phyloP scores from a whole-genome alignment of 257 asterid genomes.

The Salvia rosmarinus region DNA sequence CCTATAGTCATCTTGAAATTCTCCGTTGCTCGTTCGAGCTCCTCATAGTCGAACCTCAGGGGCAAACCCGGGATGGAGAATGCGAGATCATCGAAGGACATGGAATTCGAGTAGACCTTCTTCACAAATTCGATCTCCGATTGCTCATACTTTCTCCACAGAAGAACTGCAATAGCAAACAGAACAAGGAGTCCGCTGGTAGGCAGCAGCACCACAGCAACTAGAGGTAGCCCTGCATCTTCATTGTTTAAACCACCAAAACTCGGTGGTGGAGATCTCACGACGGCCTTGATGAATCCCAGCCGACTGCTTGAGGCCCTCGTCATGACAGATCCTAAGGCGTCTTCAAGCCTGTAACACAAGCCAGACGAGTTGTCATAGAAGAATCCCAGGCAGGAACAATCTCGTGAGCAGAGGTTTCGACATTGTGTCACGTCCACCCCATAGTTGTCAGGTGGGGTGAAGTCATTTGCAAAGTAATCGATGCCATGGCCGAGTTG shows the following conservation, averaged over 20 bases:
- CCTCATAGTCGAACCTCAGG: slow-evolving; percentile 51
- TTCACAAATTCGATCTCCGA: slow-evolving; percentile 25
- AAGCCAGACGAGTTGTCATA: slow-evolving; percentile 57
- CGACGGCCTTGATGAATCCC: slow-evolving; percentile 53
- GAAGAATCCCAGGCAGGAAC: slow-evolving; percentile 72
- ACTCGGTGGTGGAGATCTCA: slow-evolving; percentile 30
- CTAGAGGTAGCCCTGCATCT: slow-evolving; percentile 41
- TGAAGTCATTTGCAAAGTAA: slow-evolving; percentile 68
- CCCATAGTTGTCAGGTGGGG: slow-evolving; percentile 42
- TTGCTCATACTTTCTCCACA: slow-evolving; percentile 42
- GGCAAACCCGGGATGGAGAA: slow-evolving; percentile 70
- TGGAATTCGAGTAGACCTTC: slow-evolving; percentile 23
- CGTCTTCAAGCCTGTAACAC: slow-evolving; percentile 53
- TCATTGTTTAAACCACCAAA: slow-evolving; percentile 23
- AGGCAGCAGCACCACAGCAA: slow-evolving; percentile 59
- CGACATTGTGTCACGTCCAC: slow-evolving; percentile 56
- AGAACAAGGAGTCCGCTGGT: slow-evolving; percentile 48
- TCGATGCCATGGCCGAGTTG: slow-evolving; percentile 54
- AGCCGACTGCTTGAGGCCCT: slow-evolving; percentile 24
- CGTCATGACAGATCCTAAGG: slow-evolving; percentile 62
- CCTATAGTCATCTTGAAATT: slow-evolving; percentile 62
- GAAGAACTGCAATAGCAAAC: slow-evolving; percentile 40
- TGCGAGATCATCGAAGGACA: slow-evolving; percentile 46
- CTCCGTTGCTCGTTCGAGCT: slow-evolving; percentile 60
- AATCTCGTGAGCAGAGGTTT: slow-evolving; percentile 59